Base-by-base conservation (phyloP, 768 basidiomycete genomes). In the Pleurotus salmoneostramineus region DNA sequence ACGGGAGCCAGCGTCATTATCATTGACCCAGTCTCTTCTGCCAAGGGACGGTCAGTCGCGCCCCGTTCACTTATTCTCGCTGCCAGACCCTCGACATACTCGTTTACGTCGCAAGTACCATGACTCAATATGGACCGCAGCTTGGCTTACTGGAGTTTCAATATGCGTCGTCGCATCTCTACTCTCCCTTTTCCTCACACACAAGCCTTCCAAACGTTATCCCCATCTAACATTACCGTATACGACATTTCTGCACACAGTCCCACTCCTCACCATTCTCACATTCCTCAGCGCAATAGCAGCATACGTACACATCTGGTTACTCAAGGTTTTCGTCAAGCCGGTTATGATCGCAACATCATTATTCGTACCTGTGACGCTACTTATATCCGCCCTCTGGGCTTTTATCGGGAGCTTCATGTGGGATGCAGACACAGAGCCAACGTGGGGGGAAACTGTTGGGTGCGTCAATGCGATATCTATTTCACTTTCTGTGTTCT, bases 341-440 rank as follows among this genome's bases (percentile, higher is more conserved):
- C 93, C 94, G 14, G 89, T 93, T 50, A 85, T 96, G 77, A 72
- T 93, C 37, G 80, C 79, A 21, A 92, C 90, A 0, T 85, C 86
- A 14, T 75, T 93, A 31, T 88, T 89, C 64, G 83, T 91, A 49
- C 91, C 92, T 42, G 80, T 81, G 31, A 85, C 87, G 0, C 74
- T 93, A 60, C 79, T 90, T 65, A 76, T 91, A 50, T 91, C 88
- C 43, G 83, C 89, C 5, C 62, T 91, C 27, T 91, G 91, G 83
- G 89, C 91, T 1, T 93, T 93, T 69, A 75, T 87, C 11, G 91
- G 89, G 33, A 90, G 88, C 66, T 92, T 92, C 62, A 79, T 79
- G 78, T 79, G 78, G 77, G 78, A 79, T 56, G 73, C 64, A 10
- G 74, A 71, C 48, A 64, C 64, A 33, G 83, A 82, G 57, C 85